Percentiles rank a stretch among this genome's conserved stretches.
Evolutionary conservation across 2,329 filamentous ascomycete genomes (phyloP).

Genomic region (Cladosporium sp.): DNA sequence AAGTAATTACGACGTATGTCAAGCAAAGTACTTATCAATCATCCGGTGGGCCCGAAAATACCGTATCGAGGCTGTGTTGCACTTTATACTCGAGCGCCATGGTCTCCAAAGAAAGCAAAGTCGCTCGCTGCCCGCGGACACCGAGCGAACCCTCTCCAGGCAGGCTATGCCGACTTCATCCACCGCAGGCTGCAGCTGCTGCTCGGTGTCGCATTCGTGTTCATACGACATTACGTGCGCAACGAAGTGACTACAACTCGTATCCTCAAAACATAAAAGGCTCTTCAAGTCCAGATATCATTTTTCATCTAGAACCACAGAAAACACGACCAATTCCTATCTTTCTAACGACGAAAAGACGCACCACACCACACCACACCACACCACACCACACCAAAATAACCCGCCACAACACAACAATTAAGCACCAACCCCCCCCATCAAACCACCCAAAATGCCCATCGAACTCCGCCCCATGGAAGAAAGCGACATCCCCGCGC

Average conservation of each 20-base stretch:
- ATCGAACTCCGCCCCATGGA: conserved; percentile 25
- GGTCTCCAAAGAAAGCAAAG: not conserved
- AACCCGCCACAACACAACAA: not conserved
- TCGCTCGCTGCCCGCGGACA: not conserved
- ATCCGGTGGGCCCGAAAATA: too few relatives aligned
- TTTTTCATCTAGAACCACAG: too few relatives aligned
- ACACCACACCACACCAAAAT: not conserved
- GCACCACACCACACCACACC: not conserved
- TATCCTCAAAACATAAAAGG: too few relatives aligned
- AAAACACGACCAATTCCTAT: not conserved
- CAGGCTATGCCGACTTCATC: conserved; percentile 5
- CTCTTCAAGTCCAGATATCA: too few relatives aligned
- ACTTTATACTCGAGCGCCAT: not conserved
- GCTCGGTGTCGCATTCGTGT: not conserved
- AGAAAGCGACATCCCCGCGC: conserved; percentile 21
- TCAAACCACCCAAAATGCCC: conserved; percentile 21
- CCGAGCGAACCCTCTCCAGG: not conserved
- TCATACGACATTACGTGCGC: too few relatives aligned
- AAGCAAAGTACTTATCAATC: too few relatives aligned
- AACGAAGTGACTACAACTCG: too few relatives aligned
- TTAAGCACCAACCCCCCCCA: not conserved
- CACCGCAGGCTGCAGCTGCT: conserved; percentile 1
- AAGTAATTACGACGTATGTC: too few relatives aligned
- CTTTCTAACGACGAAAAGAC: too few relatives aligned
- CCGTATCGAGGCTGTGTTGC: not conserved